Evolutionary conservation across 768 basidiomycete genomes (phyloP).

Genomic region (Porpolomopsis calyptriformis): DNA sequence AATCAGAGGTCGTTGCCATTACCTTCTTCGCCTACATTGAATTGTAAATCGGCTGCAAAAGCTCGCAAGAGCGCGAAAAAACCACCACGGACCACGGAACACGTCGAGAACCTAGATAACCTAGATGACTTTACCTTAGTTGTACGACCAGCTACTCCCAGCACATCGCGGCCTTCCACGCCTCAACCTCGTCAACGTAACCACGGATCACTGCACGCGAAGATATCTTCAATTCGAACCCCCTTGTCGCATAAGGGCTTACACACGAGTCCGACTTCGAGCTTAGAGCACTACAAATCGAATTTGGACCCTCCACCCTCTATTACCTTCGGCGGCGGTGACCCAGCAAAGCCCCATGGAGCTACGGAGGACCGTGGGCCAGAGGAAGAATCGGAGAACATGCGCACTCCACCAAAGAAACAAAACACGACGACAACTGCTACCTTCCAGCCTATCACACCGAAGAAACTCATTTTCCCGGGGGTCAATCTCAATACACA

Average conservation of each 20-base stretch:
- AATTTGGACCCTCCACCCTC: conserved; percentile 53
- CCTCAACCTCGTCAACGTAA: conserved; percentile 29
- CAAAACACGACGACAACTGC: conserved; percentile 24
- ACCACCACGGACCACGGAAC: conserved; percentile 4
- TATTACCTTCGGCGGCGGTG: conserved; percentile 13
- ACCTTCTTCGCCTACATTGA: conserved; percentile 37
- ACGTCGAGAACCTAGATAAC: too few relatives aligned
- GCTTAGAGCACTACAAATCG: conserved; percentile 58
- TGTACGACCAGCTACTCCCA: conserved; percentile 16
- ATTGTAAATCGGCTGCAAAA: conserved; percentile 21
- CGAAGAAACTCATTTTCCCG: conserved; percentile 33
- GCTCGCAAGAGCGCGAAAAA: conserved; percentile 5
- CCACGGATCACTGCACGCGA: conserved; percentile 13
- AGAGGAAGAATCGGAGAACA: conserved; percentile 15
- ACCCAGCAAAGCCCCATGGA: conserved; percentile 10
- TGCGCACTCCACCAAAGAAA: conserved; percentile 37
- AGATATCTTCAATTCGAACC: conserved; percentile 51
- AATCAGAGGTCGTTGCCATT: conserved; percentile 29
- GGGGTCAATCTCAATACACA: conserved; percentile 16
- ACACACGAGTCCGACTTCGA: conserved; percentile 59
- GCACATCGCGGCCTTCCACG: conserved; percentile 19
- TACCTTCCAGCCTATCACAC: conserved; percentile 25
- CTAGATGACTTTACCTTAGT: too few relatives aligned
- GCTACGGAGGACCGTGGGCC: conserved; percentile 23
- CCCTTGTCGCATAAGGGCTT: conserved; percentile 59